Percentiles rank a stretch among this genome's conserved stretches.
phyloP scores from a whole-genome alignment of 1,139 yeast genomes.

The Casaregolazyma lundiana region DNA sequence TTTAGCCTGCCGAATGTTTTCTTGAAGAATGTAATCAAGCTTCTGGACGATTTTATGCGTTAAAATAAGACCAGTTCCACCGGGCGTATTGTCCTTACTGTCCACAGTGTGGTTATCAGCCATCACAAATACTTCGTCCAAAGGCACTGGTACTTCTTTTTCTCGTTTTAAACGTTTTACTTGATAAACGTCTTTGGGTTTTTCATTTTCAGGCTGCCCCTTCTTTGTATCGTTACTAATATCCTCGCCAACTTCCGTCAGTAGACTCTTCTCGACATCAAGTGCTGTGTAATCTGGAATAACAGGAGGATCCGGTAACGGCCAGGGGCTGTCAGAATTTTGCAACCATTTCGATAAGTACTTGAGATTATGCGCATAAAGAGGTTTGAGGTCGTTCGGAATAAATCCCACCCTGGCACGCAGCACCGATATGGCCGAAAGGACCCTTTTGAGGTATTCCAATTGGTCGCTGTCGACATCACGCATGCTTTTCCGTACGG shows the following conservation, averaged over 20 bases:
- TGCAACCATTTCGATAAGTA: slow-evolving; percentile 60
- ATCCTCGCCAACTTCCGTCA: slow-evolving; percentile 61
- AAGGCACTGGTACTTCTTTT: slow-evolving; percentile 18
- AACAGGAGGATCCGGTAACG: slow-evolving; percentile 66
- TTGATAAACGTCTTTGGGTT: slow-evolving; percentile 45
- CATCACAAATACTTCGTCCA: slow-evolving; percentile 15
- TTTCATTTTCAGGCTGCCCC: slow-evolving; percentile 8
- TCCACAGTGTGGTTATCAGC: slow-evolving; percentile 9
- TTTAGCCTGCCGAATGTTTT: slow-evolving; percentile 18
- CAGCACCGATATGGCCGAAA: slow-evolving; percentile 79
- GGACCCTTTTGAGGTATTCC: slow-evolving; percentile 54
- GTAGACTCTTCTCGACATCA: slow-evolving; percentile 74
- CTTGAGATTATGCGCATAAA: slow-evolving; percentile 61
- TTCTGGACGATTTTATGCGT: slow-evolving; percentile 48
- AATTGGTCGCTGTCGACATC: slow-evolving; percentile 16
- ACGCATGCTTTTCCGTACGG: slow-evolving; percentile 8
- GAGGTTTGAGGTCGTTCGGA: slow-evolving; percentile 75
- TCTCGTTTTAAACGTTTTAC: slow-evolving; percentile 64
- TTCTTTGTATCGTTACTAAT: slow-evolving; percentile 31
- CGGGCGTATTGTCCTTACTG: slow-evolving; percentile 4
- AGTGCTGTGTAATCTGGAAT: slow-evolving; percentile 59
- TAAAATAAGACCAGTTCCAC: slow-evolving; percentile 20
- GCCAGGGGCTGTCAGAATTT: slow-evolving; percentile 51
- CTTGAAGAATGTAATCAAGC: slow-evolving; percentile 24
- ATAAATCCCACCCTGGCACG: slow-evolving; percentile 80